Evolutionary conservation across 805 yeast species (phyloP), one percentile per base, ranked within the genome.

Genomic region (Kodamaea neixiangensis): DNA sequence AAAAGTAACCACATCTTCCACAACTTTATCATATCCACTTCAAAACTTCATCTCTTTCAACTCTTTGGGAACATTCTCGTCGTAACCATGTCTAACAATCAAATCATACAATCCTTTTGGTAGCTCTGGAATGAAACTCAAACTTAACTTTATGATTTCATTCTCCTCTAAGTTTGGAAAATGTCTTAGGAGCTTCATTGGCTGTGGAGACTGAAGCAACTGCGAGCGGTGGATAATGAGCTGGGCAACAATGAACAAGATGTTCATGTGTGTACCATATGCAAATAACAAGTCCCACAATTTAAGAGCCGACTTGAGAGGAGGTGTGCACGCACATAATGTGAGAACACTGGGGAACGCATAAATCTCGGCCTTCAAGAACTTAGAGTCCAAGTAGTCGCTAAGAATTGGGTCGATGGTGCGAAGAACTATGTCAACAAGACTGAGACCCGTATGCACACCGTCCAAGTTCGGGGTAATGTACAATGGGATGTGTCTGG

Each of bases 251-350:
- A 91, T 82, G 57, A 90, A 87, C 35, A 92, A 72, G 22, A 92
- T 79, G 67, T 92, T 91, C 84, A 90, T 78, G 61, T 92, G 97
- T 15, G 87, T 82, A 0, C 97, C 97, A 60, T 89, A 91, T 3
- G 97, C 96, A 67, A 91, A 87, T 58, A 90, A 69, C 57, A 91
- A 87, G 65, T 91, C 97, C 97, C 97, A 91, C 14, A 91, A 73
- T 51, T 83, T 80, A 35, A 91, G 68, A 1, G 88, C 87, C 55
- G 91, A 89, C 29, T 73, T 70, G 42, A 92, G 71, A 0, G 97
- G 92, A 7, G 96, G 96, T 5, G 96, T 89, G 59, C 96, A 89
- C 2, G 97, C 93, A 50, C 92, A 83, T 44, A 92, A 71, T 0
- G 97, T 91, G 55, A 92, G 69, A 0, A 90, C 87, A 0, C 92